Evolutionary conservation across 495 filamentous ascomycete species (phyloP), one percentile per base, ranked within the genome.

Genomic region (Lepidopterella palustris): DNA sequence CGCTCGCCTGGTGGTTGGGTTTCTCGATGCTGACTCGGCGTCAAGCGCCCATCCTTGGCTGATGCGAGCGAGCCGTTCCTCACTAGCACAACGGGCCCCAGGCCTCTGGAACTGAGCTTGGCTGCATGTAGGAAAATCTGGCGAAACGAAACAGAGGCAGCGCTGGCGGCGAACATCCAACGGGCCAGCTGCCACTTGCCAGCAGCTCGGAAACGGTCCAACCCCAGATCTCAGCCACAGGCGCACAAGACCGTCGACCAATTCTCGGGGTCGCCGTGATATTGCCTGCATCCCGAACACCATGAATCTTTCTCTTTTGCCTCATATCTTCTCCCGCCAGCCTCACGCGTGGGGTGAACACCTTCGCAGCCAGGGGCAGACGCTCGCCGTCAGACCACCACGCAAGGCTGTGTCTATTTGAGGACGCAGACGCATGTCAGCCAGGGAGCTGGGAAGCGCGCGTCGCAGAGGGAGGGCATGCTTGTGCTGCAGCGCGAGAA

Each of bases 211-310:
- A 45, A 64, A 15, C 60, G 27, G 48, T 54, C 20, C 49, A 51
- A 60, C 56, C 61, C 61, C 62, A 60, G 62, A 60, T 60, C 57
- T 57, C 52, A 65, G 62, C 62, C 62, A 65, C 61, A 59, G 45
- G 27, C 39, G 26, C 32, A 51, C 32, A 55, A 49, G 31, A 55
- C 50, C 55, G 24, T 20, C 28, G 54, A 53, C 62, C 58, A 49
- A 32, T 13, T 48, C 40, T 65, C 62, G 62, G 62, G 62, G 58
- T 53, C 57, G 35, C 55, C 42, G 55, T 24, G 35, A 47, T 27
- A 24, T 40, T 57, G 55, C 23, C 35, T 39, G 11, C 5, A 11
- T 25, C 52, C 31, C 39, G 39, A 49, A 49, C 28, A 54, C 55
- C 42, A 32, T 23, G 29, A 45, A 4, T 13, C 29, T 32, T 27